phyloP scores from a whole-genome alignment of 768 basidiomycete genomes.

The Ramaria sp. region DNA sequence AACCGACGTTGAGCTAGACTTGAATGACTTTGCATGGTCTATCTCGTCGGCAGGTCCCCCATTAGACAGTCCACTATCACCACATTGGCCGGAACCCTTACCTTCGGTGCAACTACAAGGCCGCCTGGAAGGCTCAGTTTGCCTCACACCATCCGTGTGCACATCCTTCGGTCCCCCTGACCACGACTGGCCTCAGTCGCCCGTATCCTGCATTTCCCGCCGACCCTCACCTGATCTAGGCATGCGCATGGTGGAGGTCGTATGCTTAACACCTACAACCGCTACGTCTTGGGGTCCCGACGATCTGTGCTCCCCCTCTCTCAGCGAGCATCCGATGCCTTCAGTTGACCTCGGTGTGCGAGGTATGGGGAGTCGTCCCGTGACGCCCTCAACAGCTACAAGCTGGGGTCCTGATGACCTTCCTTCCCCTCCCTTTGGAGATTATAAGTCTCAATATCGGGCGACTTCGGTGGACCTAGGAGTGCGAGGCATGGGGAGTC shows the following conservation, averaged over 20 bases:
- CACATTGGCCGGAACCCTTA: conserved; percentile 42
- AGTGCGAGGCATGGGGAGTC: conserved; percentile 24
- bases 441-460: too few relatives aligned
- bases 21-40: conserved; percentile 63
- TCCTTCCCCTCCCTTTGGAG: too few relatives aligned
- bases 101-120: conserved; percentile 14
- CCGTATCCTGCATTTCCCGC: conserved; percentile 23
- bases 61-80: conserved; percentile 26
- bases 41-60: conserved; percentile 57
- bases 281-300: conserved; percentile 18
- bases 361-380: conserved; percentile 26
- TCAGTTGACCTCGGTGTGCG: conserved; percentile 33
- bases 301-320: conserved; percentile 11
- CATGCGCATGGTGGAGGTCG: conserved; percentile 7
- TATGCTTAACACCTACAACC: conserved; percentile 13
- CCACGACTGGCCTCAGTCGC: conserved; percentile 21
- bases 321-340: conserved; percentile 17
- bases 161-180: conserved; percentile 5
- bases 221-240: conserved; percentile 43
- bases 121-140: conserved; percentile 35
- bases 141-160: conserved; percentile 26
- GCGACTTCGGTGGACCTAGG: conserved; percentile 31
- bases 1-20: conserved; percentile 24
- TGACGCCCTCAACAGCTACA: conserved; percentile 34
- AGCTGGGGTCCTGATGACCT: conserved; percentile 43